Conservation (phyloP, 2,329 filamentous ascomycete species). For the Colletotrichum sansevieriae region DNA sequence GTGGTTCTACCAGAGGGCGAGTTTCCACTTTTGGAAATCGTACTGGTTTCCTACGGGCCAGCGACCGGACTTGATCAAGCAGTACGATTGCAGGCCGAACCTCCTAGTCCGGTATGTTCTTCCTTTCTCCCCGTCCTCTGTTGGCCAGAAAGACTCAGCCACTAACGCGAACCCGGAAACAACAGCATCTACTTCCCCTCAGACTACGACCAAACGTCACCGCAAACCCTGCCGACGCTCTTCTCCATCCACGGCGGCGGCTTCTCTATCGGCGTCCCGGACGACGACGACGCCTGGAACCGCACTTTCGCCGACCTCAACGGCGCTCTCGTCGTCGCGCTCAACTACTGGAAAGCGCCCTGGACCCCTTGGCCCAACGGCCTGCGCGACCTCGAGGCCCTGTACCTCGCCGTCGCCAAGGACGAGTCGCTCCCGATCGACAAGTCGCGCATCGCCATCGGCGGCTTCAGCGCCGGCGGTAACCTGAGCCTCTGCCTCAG, state of each 20-base stretch:
- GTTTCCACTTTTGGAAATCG: conserved; percentile 31
- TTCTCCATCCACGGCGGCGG: conserved; percentile 67
- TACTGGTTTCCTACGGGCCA: conserved; percentile 31
- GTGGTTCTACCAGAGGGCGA: conserved; percentile 34
- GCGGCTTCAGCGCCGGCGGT: conserved; percentile 65
- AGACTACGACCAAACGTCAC: conserved; percentile 48
- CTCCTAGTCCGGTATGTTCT: conserved; percentile 39
- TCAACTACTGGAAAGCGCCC: conserved; percentile 65
- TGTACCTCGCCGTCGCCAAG: conserved; percentile 56
- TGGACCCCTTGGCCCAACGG: conserved; percentile 57
- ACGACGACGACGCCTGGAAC: conserved; percentile 62
- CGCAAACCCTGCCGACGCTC: conserved; percentile 55
- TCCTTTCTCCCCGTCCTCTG: background rate
- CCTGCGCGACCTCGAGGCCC: conserved; percentile 59
- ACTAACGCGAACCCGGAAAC: background rate
- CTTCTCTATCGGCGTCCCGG: conserved; percentile 58
- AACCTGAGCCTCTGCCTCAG: conserved; percentile 59
- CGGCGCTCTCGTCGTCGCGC: conserved; percentile 58
- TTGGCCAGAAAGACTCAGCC: background rate
- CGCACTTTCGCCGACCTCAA: conserved; percentile 55
- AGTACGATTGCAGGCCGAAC: conserved; percentile 38
- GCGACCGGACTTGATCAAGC: conserved; percentile 42
- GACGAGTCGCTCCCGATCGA: conserved; percentile 62
- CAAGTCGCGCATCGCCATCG: conserved; percentile 54
- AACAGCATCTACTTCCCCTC: conserved; percentile 56